Percentiles rank a stretch among this genome's conserved stretches.
Evolutionary conservation across 2,329 filamentous ascomycete genomes (phyloP).

Genomic region (Laburnicola sp.): DNA sequence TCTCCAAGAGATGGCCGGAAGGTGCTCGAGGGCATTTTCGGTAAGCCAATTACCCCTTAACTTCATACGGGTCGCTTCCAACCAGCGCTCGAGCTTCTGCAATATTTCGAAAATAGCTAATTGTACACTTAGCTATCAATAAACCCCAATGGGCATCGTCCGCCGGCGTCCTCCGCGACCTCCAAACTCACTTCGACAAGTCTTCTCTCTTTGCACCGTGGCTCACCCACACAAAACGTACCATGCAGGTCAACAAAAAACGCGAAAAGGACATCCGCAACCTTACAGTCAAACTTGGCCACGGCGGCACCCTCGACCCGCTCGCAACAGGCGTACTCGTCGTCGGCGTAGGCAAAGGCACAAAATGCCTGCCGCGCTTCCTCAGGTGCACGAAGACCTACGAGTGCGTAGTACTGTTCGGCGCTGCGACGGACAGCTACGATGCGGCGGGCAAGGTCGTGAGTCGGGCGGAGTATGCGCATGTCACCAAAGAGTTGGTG

Average conservation of each 20-base stretch:
- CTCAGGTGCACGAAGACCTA: constrained; percentile 91
- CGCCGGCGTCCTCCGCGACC: constrained; percentile 85
- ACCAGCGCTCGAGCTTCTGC: too few species aligned
- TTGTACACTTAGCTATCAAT: constrained; percentile 70
- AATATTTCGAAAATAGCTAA: not conserved
- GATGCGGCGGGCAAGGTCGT: constrained; percentile 85
- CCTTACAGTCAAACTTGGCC: constrained; percentile 83
- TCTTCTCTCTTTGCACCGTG: constrained; percentile 79
- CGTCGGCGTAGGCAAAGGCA: constrained; percentile 82
- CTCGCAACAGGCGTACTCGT: constrained; percentile 92
- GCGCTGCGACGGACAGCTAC: constrained; percentile 89
- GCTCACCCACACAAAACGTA: constrained; percentile 66
- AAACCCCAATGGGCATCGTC: constrained; percentile 88
- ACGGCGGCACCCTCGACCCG: constrained; percentile 93
- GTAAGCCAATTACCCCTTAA: constrained; percentile 43
- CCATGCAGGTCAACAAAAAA: constrained; percentile 60
- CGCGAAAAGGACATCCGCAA: constrained; percentile 55
- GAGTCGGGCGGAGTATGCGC: constrained; percentile 71
- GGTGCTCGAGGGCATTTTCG: constrained; percentile 65
- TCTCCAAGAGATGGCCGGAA: constrained; percentile 42
- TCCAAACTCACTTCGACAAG: constrained; percentile 80
- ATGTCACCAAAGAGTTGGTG: constrained; percentile 77
- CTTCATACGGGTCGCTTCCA: constrained; percentile 18
- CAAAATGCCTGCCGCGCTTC: constrained; percentile 78
- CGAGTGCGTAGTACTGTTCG: constrained; percentile 86